These are phyloP conservation scores for Mariannaea sp. DNA, from an alignment of 2,329 filamentous ascomycete genomes.

Conservation along the genomic window DNA sequence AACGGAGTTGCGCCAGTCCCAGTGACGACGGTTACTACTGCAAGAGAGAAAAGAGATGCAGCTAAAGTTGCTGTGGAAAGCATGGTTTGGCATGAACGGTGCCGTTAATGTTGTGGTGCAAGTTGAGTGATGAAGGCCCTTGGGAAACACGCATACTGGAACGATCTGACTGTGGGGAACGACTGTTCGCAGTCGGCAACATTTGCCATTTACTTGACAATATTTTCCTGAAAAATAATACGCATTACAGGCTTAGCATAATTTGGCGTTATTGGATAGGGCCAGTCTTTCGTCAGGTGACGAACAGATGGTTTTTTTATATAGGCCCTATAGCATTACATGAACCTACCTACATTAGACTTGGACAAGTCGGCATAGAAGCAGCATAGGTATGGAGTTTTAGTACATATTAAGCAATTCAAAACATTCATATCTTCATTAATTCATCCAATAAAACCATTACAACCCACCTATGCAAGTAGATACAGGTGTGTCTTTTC, in stretches of 20 bases:
- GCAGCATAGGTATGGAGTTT: not conserved
- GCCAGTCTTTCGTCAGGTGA: not conserved
- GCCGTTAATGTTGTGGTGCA: not conserved
- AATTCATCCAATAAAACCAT: constrained; percentile 18
- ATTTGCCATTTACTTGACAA: constrained; percentile 1
- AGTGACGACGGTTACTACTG: not conserved
- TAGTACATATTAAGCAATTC: not conserved
- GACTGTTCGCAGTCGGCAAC: not conserved
- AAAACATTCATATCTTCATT: constrained; percentile 31
- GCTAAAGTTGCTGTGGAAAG: not conserved
- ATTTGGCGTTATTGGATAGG: not conserved
- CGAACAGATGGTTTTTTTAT: not conserved
- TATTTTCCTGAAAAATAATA: not conserved
- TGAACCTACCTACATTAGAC: not conserved
- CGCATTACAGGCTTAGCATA: not conserved
- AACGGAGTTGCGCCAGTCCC: not conserved
- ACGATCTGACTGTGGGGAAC: not conserved
- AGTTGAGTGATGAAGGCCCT: too few species aligned
- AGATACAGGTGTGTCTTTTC: not conserved
- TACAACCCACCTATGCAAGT: not conserved
- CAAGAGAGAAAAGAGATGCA: not conserved
- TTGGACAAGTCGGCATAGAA: not conserved
- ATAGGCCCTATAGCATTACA: not conserved
- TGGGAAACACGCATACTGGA: not conserved
- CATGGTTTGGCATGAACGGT: not conserved